Evolutionary conservation across 2,329 filamentous ascomycete species (phyloP).

Genomic region (Coniella lustricola): DNA sequence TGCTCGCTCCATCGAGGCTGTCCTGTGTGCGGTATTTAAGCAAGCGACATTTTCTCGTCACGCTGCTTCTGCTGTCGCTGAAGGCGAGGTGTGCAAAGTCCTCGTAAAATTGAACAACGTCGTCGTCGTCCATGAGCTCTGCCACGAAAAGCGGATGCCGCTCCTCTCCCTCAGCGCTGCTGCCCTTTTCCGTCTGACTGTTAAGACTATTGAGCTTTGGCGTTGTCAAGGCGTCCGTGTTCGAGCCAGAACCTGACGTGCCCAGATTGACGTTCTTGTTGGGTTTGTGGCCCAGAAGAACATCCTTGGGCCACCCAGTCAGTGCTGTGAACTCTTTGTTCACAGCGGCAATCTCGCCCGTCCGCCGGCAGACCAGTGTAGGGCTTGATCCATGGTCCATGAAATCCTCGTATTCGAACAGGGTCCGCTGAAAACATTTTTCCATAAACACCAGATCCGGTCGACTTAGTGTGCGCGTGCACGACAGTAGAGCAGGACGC

Average conservation of each 20-base stretch:
- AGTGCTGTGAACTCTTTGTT: constrained; percentile 96
- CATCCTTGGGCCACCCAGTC: constrained; percentile 88
- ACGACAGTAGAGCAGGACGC: constrained; percentile 86
- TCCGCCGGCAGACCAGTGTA: constrained; percentile 84
- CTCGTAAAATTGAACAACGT: constrained; percentile 89
- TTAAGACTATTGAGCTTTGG: constrained; percentile 42
- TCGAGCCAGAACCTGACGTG: constrained; percentile 34
- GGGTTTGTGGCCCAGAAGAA: constrained; percentile 77
- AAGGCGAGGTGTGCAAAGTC: constrained; percentile 92
- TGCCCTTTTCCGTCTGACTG: constrained; percentile 26
- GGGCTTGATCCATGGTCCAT: constrained; percentile 83
- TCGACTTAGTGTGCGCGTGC: constrained; percentile 78
- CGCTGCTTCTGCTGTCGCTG: constrained; percentile 78
- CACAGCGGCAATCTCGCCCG: constrained; percentile 88
- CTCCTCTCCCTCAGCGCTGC: constrained; percentile 38
- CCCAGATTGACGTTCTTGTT: constrained; percentile 83
- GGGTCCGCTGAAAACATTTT: constrained; percentile 86
- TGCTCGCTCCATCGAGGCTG: constrained; percentile 30
- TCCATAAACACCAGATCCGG: constrained; percentile 97
- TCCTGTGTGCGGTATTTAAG: constrained; percentile 83
- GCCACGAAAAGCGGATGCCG: constrained; percentile 81
- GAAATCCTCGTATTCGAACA: constrained; percentile 91
- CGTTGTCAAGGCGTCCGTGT: constrained; percentile 38
- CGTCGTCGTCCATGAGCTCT: constrained; percentile 88
- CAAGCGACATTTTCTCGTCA: constrained; percentile 75